A percentile compares a stretch with the other conserved stretches of the same genome.
Conservation (phyloP, 805 yeast genomes). For the Metschnikowia continentalis region DNA sequence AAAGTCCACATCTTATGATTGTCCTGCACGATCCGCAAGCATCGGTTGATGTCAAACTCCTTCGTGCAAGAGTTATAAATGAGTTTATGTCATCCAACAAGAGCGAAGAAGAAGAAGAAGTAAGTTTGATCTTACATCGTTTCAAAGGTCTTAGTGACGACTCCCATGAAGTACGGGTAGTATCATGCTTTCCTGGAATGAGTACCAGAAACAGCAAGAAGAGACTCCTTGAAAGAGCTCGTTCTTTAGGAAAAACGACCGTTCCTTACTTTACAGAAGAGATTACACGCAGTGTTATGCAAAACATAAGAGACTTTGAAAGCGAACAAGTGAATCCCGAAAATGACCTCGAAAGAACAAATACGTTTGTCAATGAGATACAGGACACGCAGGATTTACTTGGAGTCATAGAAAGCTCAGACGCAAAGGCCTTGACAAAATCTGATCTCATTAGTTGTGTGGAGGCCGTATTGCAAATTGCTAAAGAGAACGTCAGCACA, state of each 20-base stretch:
- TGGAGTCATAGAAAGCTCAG: not conserved
- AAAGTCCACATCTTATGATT: not conserved
- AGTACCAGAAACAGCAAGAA: slow-evolving; percentile 1
- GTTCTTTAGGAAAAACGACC: not conserved
- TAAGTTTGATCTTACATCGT: not conserved
- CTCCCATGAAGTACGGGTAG: slow-evolving; percentile 3
- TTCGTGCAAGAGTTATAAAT: not conserved
- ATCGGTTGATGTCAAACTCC: not conserved
- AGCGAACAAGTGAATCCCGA: slow-evolving; percentile 3
- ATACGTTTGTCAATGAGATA: slow-evolving; percentile 14
- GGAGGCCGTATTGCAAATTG: slow-evolving; percentile 1
- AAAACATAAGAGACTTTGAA: slow-evolving; percentile 4
- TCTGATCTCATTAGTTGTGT: not conserved
- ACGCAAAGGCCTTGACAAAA: not conserved
- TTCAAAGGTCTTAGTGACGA: slow-evolving; percentile 9
- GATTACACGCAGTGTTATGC: slow-evolving; percentile 3
- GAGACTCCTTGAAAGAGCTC: not conserved
- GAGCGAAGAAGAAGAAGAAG: not conserved
- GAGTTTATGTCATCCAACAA: not conserved
- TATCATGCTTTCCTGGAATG: slow-evolving; percentile 4
- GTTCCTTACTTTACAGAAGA: not conserved
- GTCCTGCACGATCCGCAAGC: not conserved
- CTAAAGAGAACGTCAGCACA: not conserved
- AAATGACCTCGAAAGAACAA: slow-evolving; percentile 13
- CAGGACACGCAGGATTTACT: not conserved